Conservation (phyloP, 2,329 filamentous ascomycete genomes). For the Exophiala alcalophila region DNA sequence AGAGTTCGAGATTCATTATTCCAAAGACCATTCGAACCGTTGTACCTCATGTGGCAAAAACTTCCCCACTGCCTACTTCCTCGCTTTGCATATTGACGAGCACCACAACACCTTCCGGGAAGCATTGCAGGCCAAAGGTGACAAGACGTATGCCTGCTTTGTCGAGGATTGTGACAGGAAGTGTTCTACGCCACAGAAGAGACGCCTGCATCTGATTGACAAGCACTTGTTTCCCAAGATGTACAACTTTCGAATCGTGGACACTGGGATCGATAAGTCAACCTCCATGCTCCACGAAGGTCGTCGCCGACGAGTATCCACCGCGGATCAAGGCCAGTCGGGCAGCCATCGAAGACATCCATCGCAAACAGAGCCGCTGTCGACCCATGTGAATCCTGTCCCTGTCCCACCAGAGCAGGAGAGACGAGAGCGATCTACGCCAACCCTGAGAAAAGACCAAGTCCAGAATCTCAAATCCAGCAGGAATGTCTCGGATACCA, state of each 20-base stretch:
- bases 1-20: conserved; percentile 86
- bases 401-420: conserved; percentile 2
- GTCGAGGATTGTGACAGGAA: conserved; percentile 82
- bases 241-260: conserved; percentile 84
- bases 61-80: conserved; percentile 77
- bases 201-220: conserved; percentile 84
- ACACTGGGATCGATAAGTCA: conserved; percentile 80
- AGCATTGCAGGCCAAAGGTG: conserved; percentile 71
- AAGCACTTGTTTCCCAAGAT: conserved; percentile 89
- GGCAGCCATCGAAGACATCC: conserved; percentile 30
- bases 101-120: conserved; percentile 79
- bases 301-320: conserved; percentile 37
- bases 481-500: conserved; percentile 30
- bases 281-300: conserved; percentile 70
- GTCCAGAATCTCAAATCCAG: conserved; percentile 11
- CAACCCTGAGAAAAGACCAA: neutral
- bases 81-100: conserved; percentile 84
- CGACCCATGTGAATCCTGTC: conserved; percentile 11
- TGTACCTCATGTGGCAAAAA: conserved; percentile 83
- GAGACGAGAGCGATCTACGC: neutral
- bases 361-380: conserved; percentile 2
- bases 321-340: conserved; percentile 35
- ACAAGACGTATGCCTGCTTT: conserved; percentile 88
- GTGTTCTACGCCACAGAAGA: conserved; percentile 78
- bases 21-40: conserved; percentile 74